These are phyloP conservation scores for Iris macrosiphon DNA, from an alignment of 106 monocot genomes.

Conservation along the genomic window DNA sequence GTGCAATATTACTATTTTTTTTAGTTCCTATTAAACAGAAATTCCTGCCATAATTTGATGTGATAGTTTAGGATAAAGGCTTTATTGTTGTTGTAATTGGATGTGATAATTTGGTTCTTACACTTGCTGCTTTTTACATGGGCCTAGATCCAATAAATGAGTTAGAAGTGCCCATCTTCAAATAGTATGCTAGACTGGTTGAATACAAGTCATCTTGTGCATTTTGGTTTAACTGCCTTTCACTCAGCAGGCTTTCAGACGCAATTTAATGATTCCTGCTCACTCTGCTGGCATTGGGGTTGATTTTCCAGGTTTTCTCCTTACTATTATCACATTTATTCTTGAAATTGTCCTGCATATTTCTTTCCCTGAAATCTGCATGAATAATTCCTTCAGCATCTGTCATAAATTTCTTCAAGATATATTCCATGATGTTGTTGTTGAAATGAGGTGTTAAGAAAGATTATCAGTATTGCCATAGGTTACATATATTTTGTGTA, in stretches of 20 bases:
- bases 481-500: no score
- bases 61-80: no score
- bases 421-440: no score
- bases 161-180: no score
- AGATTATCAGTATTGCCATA: no score
- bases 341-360: not conserved
- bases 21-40: not conserved
- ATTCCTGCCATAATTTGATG: not conserved
- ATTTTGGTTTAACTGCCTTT: conserved; percentile 1
- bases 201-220: no score
- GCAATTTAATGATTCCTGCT: conserved; percentile 69
- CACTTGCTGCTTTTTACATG: no score
- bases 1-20: conserved; percentile 17
- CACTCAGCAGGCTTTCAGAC: conserved; percentile 67
- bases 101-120: not conserved
- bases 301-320: conserved; percentile 79
- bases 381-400: not conserved
- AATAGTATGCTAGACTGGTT: no score
- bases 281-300: conserved; percentile 66
- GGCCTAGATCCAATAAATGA: no score
- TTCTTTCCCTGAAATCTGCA: not conserved
- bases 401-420: no score
- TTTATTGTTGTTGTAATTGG: no score
- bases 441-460: no score
- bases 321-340: not conserved